phyloP scores from a whole-genome alignment of 257 asterid species.

The Lycium barbarum region DNA sequence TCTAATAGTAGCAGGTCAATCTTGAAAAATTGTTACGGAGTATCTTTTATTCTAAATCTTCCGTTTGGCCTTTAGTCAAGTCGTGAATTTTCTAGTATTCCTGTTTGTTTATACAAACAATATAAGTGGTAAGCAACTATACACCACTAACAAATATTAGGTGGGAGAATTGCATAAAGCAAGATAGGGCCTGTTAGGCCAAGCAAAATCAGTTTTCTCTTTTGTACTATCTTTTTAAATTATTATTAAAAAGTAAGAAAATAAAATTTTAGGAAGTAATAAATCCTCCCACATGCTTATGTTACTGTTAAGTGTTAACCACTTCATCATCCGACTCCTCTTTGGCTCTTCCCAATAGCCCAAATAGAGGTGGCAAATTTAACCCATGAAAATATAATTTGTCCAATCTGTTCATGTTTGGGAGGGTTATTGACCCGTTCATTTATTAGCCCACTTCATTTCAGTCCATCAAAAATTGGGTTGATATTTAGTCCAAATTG shows the following conservation, averaged over 20 bases:
- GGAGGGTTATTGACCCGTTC: too few species aligned
- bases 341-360: too few species aligned
- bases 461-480: too few species aligned
- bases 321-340: too few species aligned
- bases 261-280: not conserved
- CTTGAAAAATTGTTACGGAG: not conserved
- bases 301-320: not conserved
- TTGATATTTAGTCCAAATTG: too few species aligned
- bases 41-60: constrained; percentile 14
- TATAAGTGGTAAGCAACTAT: not conserved
- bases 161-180: not conserved
- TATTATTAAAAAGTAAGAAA: not conserved
- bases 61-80: not conserved
- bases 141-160: not conserved
- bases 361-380: too few species aligned
- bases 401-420: too few species aligned
- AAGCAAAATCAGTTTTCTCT: not conserved
- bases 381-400: too few species aligned
- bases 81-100: not conserved
- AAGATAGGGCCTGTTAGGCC: not conserved
- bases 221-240: not conserved
- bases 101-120: not conserved
- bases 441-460: too few species aligned
- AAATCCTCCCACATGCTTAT: not conserved
- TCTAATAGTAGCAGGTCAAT: constrained; percentile 5